Evolutionary conservation across 2,329 filamentous ascomycete genomes (phyloP), one percentile per base, ranked within the genome.

Genomic region (Colletotrichum sp.): DNA sequence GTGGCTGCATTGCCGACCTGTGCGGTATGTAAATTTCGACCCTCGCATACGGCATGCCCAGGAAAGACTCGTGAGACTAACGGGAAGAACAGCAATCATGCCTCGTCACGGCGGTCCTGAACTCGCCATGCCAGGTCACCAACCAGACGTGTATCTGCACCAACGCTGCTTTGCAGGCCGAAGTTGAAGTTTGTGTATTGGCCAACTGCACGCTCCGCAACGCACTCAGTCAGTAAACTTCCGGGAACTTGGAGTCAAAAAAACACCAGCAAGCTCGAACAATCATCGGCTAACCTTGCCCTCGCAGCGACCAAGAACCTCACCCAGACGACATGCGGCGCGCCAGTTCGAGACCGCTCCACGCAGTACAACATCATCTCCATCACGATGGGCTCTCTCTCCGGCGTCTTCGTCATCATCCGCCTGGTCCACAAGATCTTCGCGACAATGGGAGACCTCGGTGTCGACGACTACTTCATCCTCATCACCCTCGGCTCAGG

Each of bases 351-450:
- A 14, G 79, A 85, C 76, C 84, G 81, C 67, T 83, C 77, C 76
- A 76, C 80, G 26, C 77, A 83, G 26, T 82, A 86, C 63, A 77
- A 84, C 8, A 81, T 80, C 61, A 79, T 87, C 3, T 80, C 81
- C 75, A 78, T 83, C 77, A 38, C 77, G 73, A 78, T 86, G 12
- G 82, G 81, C 36, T 78, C 81, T 7, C 78, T 88, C 4, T 83
- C 85, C 3, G 83, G 79, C 65, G 74, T 84, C 26, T 87, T 88
- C 69, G 80, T 89, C 18, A 70, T 85, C 3, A 81, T 87, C 13
- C 86, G 89, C 24, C 82, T 89, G 9, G 79, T 76, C 2, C 84
- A 80, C 56, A 84, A 83, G 69, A 72, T 86, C 18, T 83, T 85
- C 30, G 78, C 81, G 10, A 77, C 80, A 4, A 84, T 83, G 43